These are phyloP conservation scores for Zizania latifolia DNA, from an alignment of 176 grass and related monocot species.

Conservation along the genomic window DNA sequence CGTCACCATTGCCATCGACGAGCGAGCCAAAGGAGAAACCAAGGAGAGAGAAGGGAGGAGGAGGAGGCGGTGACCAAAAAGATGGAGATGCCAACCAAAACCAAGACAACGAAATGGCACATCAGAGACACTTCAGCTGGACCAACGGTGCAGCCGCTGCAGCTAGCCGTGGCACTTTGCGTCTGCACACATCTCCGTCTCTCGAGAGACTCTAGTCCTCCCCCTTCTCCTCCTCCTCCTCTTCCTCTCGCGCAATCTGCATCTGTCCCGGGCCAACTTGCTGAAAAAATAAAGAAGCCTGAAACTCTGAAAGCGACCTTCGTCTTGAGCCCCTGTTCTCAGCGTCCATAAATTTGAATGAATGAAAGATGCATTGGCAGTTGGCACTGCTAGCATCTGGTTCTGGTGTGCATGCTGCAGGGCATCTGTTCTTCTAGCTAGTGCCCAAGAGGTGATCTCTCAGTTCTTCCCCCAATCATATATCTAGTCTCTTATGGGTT, in stretches of 20 bases:
- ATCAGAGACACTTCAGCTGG: no score
- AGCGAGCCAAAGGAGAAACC: background rate
- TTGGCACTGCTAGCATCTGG: background rate
- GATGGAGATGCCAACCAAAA: background rate
- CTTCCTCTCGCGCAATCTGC: background rate
- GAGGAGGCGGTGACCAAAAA: no score
- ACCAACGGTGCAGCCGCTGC: constrained; percentile 7
- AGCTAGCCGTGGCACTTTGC: constrained; percentile 10
- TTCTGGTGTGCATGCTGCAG: background rate
- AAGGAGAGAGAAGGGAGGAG: background rate
- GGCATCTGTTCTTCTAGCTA: background rate
- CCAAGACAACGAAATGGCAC: background rate
- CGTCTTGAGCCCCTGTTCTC: background rate
- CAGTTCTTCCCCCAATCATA: background rate
- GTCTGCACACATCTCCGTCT: background rate
- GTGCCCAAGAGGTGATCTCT: background rate
- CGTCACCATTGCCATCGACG: background rate
- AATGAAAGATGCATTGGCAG: background rate
- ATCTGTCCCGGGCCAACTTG: background rate
- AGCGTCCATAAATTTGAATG: constrained; percentile 3
- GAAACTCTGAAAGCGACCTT: background rate
- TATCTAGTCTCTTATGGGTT: no score
- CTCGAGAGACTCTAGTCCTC: background rate
- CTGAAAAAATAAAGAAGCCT: background rate
- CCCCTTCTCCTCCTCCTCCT: background rate